Evolutionary conservation across 768 basidiomycete species (phyloP).

Genomic region (Mycena epipterygia): DNA sequence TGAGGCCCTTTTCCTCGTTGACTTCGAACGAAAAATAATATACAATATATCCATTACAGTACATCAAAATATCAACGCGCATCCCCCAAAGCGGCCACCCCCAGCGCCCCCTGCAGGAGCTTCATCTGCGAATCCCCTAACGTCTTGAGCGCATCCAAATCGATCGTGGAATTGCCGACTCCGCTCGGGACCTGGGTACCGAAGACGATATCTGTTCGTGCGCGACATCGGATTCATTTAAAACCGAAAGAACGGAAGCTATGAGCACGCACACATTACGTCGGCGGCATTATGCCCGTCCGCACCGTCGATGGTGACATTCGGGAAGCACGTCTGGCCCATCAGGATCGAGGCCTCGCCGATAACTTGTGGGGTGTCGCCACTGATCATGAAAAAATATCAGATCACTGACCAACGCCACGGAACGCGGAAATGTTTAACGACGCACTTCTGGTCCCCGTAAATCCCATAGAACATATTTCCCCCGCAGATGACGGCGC

Average conservation of each 20-base stretch:
- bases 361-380: conserved; percentile 37
- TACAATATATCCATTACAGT: no score
- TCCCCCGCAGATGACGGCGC: conserved; percentile 39
- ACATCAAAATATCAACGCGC: no score
- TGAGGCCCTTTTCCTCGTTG: no score
- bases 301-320: conserved; percentile 32
- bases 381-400: conserved; percentile 28
- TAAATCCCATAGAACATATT: conserved; percentile 44
- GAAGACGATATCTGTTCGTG: conserved; percentile 43
- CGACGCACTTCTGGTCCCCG: conserved; percentile 40
- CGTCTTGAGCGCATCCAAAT: conserved; percentile 36
- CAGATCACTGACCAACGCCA: no score
- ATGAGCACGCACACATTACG: conserved; percentile 35
- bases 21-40: no score
- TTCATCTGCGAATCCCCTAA: conserved; percentile 34
- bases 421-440: no score
- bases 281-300: conserved; percentile 36
- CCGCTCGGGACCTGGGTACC: conserved; percentile 30
- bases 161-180: conserved; percentile 35
- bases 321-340: conserved; percentile 41
- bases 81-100: neutral
- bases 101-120: conserved; percentile 32
- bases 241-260: neutral
- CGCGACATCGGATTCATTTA: neutral
- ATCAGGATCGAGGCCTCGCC: conserved; percentile 41